Conservation (phyloP, 352 stramenopile genomes). For the Pythium volutum region DNA sequence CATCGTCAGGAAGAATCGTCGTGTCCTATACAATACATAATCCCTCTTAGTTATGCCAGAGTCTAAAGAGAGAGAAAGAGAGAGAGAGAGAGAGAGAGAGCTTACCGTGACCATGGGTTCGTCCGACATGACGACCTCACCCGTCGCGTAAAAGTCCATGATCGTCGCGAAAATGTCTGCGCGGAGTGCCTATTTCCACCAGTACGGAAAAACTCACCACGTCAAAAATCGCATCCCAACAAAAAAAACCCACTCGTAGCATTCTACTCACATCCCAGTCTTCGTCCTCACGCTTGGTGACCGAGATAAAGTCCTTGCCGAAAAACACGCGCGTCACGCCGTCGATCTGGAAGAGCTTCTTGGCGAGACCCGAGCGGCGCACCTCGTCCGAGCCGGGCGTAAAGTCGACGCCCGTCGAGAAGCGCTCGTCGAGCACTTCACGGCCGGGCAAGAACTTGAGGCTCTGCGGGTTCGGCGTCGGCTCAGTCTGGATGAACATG, state of each 20-base stretch:
- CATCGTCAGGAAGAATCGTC: conserved; percentile 95
- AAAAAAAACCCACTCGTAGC: too few species aligned
- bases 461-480: conserved; percentile 97
- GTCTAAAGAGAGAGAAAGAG: too few species aligned
- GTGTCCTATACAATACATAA: conserved; percentile 51
- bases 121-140: conserved; percentile 89
- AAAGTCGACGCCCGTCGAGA: conserved; percentile 87
- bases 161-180: conserved; percentile 95
- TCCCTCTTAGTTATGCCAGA: background rate
- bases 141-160: conserved; percentile 97
- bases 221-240: background rate
- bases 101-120: conserved; percentile 70
- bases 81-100: background rate
- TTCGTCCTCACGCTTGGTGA: conserved; percentile 95
- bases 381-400: conserved; percentile 82
- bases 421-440: conserved; percentile 87
- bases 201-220: background rate
- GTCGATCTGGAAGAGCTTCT: conserved; percentile 96
- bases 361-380: conserved; percentile 91
- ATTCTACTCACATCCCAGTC: conserved; percentile 88
- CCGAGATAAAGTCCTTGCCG: conserved; percentile 97
- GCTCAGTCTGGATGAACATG: conserved; percentile 98
- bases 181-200: conserved; percentile 63
- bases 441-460: conserved; percentile 97
- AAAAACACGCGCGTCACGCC: conserved; percentile 97